phyloP scores from a whole-genome alignment of 2,329 filamentous ascomycete genomes.

The Aspergillus amoenus region DNA sequence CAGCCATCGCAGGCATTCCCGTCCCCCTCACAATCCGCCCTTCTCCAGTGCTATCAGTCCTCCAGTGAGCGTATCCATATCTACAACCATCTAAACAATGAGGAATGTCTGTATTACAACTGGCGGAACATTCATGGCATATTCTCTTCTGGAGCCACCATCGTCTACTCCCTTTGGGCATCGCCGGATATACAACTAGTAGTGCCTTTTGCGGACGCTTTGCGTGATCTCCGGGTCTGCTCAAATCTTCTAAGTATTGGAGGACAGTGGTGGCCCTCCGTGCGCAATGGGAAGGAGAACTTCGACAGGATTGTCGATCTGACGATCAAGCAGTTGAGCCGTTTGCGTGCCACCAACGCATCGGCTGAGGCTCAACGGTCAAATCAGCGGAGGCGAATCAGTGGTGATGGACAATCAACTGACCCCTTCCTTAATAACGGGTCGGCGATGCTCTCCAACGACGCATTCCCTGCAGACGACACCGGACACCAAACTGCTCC shows the following conservation, averaged over 20 bases:
- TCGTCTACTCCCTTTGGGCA: constrained; percentile 42
- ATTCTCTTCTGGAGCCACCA: constrained; percentile 39
- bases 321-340: constrained; percentile 22
- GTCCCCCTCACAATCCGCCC: constrained; percentile 27
- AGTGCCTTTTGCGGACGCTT: constrained; percentile 20
- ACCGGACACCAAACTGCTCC: not conserved
- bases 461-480: not conserved
- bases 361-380: not conserved
- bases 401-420: not conserved
- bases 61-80: constrained; percentile 26
- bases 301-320: constrained; percentile 33
- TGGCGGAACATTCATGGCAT: constrained; percentile 43
- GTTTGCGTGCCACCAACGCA: constrained; percentile 2
- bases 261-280: constrained; percentile 44
- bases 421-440: not conserved
- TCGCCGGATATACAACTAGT: constrained; percentile 28
- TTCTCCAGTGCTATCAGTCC: constrained; percentile 33
- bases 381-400: not conserved
- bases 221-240: constrained; percentile 31
- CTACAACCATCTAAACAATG: constrained; percentile 32
- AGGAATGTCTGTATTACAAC: constrained; percentile 30
- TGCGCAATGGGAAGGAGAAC: constrained; percentile 31
- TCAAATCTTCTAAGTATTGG: constrained; percentile 41
- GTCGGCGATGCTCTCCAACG: not conserved
- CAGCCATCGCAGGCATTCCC: constrained; percentile 39